Conservation (phyloP, 805 yeast species). For the Kodamaea hsintzibuensis region DNA sequence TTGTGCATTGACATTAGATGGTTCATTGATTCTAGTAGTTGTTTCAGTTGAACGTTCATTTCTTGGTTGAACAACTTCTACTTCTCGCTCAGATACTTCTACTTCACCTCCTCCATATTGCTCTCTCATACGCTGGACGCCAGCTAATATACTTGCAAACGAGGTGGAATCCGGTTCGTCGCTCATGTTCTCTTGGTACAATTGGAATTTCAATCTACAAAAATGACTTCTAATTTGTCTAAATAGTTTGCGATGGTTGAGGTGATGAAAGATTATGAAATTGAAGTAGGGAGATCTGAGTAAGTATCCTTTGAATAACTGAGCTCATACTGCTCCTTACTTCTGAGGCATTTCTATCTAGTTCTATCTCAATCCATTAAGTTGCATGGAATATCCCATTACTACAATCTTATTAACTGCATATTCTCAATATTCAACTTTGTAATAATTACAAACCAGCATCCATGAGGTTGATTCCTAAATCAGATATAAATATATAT, state of each 20-base stretch:
- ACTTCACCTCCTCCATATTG: conserved; percentile 22
- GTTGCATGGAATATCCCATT: neutral
- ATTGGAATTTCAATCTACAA: conserved; percentile 4
- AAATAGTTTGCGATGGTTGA: no score
- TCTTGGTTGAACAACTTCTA: neutral
- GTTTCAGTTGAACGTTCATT: neutral
- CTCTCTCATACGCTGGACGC: conserved; percentile 62
- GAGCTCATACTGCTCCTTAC: neutral
- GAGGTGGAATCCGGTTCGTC: conserved; percentile 52
- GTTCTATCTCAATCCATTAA: neutral
- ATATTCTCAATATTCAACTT: no score
- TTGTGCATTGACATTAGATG: neutral
- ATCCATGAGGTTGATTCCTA: no score
- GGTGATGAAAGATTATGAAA: no score
- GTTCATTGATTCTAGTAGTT: no score
- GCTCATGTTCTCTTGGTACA: no score
- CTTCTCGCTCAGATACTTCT: neutral
- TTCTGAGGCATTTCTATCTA: neutral
- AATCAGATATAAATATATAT: no score
- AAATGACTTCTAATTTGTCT: neutral
- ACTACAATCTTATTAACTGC: neutral
- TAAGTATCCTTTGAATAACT: no score
- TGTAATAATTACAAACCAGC: neutral
- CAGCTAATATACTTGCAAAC: conserved; percentile 68
- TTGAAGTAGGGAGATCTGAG: no score